Base-by-base conservation (phyloP, 208 protist species). In the Porcisia hertigi region DNA sequence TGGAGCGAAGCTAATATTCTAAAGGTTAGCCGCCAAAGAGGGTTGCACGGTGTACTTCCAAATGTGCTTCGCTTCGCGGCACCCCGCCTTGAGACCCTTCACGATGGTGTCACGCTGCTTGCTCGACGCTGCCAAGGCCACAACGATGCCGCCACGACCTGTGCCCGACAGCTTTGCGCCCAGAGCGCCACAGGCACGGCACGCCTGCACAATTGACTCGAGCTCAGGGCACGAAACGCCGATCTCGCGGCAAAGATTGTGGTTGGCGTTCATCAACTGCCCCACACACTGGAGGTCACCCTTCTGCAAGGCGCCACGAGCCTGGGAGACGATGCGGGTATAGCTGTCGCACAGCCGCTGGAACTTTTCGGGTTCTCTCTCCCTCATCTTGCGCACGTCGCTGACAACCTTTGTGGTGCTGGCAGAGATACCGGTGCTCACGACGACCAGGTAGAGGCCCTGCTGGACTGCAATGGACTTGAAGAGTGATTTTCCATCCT, bases 161-260 rank as follows among this genome's bases (percentile, higher is more conserved):
- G 92, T 96, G 34, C 92, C 92, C 16, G 88, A 94, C 34, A 96
- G 81, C 79, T 96, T 96, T 43, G 90, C 90, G 6, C 92, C 92
- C 8, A 93, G 77, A 18, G 91, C 90, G 20, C 90, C 90, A 64
- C 83, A 62, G 25, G 60, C 39, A 20, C 83, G 73, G 69, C 79
- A 85, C 43, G 64, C 76, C n/a, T 62, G 59, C 25, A 95, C 88
- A 75, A 97, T 95, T 7, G 58, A 64, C 59, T 97, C 93, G 36
- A 97, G 59, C 72, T 94, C 91, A 3, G 72, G 25, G 79, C 85
- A 95, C 9, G 85, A 92, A 14, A 97, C 84, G 6, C 60, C 81
- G 23, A 97, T 71, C 57, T 94, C 45, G 11, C 84, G 80, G 79
- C 87, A 93, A 2, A 97, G 83, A 36, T 76, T 73, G 77, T 97